Conservation (phyloP, 345 rosid genomes). For the Aurinia saxatilis region DNA sequence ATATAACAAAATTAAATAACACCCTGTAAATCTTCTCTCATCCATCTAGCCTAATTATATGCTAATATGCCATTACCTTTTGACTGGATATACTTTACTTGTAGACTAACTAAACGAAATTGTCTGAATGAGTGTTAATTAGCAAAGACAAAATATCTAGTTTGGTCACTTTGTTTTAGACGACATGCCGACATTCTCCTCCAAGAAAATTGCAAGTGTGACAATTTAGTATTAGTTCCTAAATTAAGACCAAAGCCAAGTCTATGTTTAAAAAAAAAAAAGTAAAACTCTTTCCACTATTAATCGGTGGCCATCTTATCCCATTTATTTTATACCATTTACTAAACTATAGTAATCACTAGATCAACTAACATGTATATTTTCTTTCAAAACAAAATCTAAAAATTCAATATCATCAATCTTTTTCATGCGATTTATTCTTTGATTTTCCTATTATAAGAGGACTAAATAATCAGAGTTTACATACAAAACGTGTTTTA, state of each 20-base stretch:
- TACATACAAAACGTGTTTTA: not conserved
- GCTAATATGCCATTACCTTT: too few species aligned
- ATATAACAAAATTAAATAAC: too few species aligned
- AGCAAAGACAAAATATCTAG: not conserved
- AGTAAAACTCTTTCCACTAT: not conserved
- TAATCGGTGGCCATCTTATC: constrained; percentile 18
- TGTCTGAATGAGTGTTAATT: not conserved
- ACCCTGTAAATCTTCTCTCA: too few species aligned
- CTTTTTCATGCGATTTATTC: not conserved
- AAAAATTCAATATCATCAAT: not conserved
- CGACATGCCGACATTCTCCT: not conserved
- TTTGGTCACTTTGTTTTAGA: constrained; percentile 14
- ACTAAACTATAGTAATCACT: not conserved
- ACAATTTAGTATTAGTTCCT: not conserved
- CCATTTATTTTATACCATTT: not conserved
- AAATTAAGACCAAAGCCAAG: constrained; percentile 13
- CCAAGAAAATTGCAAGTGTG: not conserved
- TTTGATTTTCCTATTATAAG: not conserved
- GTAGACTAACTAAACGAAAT: too few species aligned
- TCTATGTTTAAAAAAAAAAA: not conserved
- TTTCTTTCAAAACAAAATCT: not conserved
- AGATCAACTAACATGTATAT: not conserved
- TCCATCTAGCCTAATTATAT: too few species aligned
- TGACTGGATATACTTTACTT: too few species aligned
- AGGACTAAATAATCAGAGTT: not conserved